These are phyloP conservation scores for Termitomyces sp. DNA, from an alignment of 768 basidiomycete genomes.

Conservation along the genomic window DNA sequence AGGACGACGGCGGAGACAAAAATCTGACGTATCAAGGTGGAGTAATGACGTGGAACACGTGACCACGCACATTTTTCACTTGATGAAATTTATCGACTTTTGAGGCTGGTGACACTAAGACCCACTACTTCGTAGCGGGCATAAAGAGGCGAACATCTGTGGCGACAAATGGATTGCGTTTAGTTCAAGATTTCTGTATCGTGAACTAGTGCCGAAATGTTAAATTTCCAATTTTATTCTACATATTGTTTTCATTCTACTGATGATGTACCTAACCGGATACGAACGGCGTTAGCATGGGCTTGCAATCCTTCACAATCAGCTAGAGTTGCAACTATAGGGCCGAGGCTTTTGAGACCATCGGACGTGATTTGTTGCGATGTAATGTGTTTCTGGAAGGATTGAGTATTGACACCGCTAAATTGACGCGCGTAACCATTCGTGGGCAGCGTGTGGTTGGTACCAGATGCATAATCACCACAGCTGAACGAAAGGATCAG, in stretches of 20 bases:
- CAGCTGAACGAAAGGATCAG: slow-evolving; percentile 50
- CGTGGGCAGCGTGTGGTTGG: slow-evolving; percentile 96
- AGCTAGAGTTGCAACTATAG: slow-evolving; percentile 83
- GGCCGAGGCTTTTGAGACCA: slow-evolving; percentile 79
- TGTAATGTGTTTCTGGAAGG: slow-evolving; percentile 99
- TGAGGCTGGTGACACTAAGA: too few species aligned
- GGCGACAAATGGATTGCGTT: too few species aligned
- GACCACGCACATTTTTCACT: too few species aligned
- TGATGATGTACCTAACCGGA: slow-evolving; percentile 51
- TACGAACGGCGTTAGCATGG: slow-evolving; percentile 93
- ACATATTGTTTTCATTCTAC: neutral
- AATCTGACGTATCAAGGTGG: too few species aligned
- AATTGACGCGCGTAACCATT: slow-evolving; percentile 97
- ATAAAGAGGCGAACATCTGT: too few species aligned
- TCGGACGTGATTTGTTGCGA: slow-evolving; percentile 85
- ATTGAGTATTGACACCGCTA: slow-evolving; percentile 94
- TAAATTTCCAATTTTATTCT: neutral
- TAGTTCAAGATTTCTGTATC: too few species aligned
- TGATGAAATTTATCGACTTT: too few species aligned
- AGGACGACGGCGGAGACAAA: too few species aligned
- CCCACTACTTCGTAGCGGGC: too few species aligned
- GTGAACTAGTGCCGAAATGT: too few species aligned
- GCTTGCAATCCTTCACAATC: slow-evolving; percentile 94
- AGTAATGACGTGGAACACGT: too few species aligned
- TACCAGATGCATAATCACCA: slow-evolving; percentile 98